Base-by-base conservation (phyloP, 352 stramenopile species). In the Blastocystis sp. region DNA sequence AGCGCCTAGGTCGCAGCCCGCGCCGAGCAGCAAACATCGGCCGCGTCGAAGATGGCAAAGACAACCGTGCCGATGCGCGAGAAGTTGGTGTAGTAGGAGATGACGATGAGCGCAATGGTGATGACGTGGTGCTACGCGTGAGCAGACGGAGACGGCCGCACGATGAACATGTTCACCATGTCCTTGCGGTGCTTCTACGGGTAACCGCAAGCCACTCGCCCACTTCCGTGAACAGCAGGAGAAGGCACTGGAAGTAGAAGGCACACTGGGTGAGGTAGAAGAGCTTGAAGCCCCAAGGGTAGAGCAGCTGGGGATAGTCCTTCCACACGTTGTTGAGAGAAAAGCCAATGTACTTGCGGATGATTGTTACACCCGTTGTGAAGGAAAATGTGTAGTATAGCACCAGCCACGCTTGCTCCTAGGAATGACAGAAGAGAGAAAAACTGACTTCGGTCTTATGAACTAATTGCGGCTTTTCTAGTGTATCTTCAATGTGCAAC, bases 41-140 rank as follows among this genome's bases (percentile, higher is more conserved):
- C 71, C 17, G 40, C 43, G 43, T 81, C 71, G 43, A 81, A 81
- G 71, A 81, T 81, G 48, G 71, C 71, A 42, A 81, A 81, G 24
- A 81, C 71, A 19, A 81, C 71, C 21, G 66, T 21, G 28, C 71
- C 28, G 52, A 81, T 81, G 28, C 71, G 71, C 28, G 71, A 66
- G n/a, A 81, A 81, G 48, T 81, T 81, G 71, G 71, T 81, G 71
- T 63, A 63, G 43, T 81, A 81, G 40, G 71, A 81, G 10, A 66
- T 48, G 28, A 38, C 24, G 48, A 81, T 81, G 24, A 81, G 71
- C n/a, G 48, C 59, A 40, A 64, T 81, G 14, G 71, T 81, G 11
- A 81, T 24, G 19, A 81, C 17, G 28, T 81, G 71, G n/a, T 81
- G 71, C 71, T 81, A 81, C 71, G 43, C 21, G n/a, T 2, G 52